These are phyloP conservation scores for Cytospora leucostoma DNA, from an alignment of 2,329 filamentous ascomycete species.

Conservation along the genomic window DNA sequence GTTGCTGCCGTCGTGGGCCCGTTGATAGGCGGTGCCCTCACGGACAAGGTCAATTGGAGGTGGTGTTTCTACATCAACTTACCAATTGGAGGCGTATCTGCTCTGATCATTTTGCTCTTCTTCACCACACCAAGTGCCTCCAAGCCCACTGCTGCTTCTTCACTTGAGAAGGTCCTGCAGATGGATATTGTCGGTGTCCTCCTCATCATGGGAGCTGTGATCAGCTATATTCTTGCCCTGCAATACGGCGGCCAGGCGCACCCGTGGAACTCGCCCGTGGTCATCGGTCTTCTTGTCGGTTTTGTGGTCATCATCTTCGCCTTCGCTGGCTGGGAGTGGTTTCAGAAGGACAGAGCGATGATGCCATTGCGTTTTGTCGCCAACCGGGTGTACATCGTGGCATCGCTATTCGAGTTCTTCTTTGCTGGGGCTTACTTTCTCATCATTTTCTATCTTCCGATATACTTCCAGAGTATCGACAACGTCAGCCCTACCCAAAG, in stretches of 20 bases:
- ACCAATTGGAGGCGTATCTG: constrained; percentile 35
- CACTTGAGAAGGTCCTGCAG: constrained; percentile 44
- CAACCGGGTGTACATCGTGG: constrained; percentile 46
- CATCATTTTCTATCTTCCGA: constrained; percentile 49
- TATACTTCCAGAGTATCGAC: constrained; percentile 54
- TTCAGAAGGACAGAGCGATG: constrained; percentile 50
- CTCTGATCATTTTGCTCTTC: constrained; percentile 35
- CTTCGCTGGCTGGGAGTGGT: constrained; percentile 39
- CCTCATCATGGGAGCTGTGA: constrained; percentile 42
- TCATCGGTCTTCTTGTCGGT: constrained; percentile 41
- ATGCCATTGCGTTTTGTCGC: constrained; percentile 48
- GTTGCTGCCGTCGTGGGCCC: constrained; percentile 34
- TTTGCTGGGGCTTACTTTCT: constrained; percentile 48
- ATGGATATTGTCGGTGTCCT: constrained; percentile 45
- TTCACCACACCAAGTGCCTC: constrained; percentile 40
- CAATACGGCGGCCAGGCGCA: constrained; percentile 46
- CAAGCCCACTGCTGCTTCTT: constrained; percentile 34
- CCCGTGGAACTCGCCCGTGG: constrained; percentile 38
- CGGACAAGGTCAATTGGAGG: constrained; percentile 33
- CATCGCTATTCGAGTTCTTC: constrained; percentile 44
- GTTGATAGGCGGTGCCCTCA: constrained; percentile 33
- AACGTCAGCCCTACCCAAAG: constrained; percentile 40
- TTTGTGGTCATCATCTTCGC: constrained; percentile 31
- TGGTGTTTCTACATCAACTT: constrained; percentile 39
- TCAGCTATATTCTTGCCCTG: constrained; percentile 44